These are phyloP conservation scores for Russula sp. DNA, from an alignment of 768 basidiomycete species.

Conservation along the genomic window DNA sequence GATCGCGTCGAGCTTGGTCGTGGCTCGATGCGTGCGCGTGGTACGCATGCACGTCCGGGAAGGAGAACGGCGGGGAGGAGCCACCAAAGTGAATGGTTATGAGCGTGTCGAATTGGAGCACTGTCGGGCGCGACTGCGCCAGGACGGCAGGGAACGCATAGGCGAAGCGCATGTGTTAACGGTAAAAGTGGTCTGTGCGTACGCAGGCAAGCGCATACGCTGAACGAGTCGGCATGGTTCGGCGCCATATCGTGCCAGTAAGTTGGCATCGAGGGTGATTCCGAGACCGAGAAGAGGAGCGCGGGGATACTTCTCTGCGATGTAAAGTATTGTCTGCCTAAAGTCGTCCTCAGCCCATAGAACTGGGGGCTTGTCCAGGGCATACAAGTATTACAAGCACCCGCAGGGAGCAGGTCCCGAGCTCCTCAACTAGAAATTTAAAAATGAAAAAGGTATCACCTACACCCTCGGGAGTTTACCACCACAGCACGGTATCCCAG, in stretches of 20 bases:
- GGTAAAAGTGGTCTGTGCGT: conserved; percentile 23
- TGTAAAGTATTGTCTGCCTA: conserved; percentile 70
- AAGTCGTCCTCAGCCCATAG: conserved; percentile 90
- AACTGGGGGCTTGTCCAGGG: conserved; percentile 40
- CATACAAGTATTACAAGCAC: conserved; percentile 1
- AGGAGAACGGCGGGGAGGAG: conserved; percentile 44
- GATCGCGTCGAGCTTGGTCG: conserved; percentile 49
- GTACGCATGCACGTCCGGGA: conserved; percentile 42
- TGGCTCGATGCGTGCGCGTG: conserved; percentile 56
- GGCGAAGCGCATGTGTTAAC: conserved; percentile 31
- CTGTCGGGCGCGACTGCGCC: conserved; percentile 44
- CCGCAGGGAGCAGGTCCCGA: conserved; percentile 28
- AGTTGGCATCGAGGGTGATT: conserved; percentile 91
- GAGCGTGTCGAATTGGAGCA: conserved; percentile 53
- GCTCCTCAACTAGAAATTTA: conserved; percentile 44
- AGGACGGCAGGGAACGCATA: conserved; percentile 42
- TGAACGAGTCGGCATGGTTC: conserved; percentile 61
- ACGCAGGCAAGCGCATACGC: conserved; percentile 72
- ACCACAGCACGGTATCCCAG: conserved; percentile 87
- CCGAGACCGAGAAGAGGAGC: conserved; percentile 84
- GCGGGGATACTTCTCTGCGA: conserved; percentile 63
- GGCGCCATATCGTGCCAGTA: conserved; percentile 82
- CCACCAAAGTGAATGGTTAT: conserved; percentile 67
- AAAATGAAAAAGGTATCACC: conserved; percentile 26
- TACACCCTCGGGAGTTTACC: conserved; percentile 89